Evolutionary conservation across 75 land plant species (phyloP), one percentile per base, ranked within the genome.

Genomic region (Pinus taeda): DNA sequence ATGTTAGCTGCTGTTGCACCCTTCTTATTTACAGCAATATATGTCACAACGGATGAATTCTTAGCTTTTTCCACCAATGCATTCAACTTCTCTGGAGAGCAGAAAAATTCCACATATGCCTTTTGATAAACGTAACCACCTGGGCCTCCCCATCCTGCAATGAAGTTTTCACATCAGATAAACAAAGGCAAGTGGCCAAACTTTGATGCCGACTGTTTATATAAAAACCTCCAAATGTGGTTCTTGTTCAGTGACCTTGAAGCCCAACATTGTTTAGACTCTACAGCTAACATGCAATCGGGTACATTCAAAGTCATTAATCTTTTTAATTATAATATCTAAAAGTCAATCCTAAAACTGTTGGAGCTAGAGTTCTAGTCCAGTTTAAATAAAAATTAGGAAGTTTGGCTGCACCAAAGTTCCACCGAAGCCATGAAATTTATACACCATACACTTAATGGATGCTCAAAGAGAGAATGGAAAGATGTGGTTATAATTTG

Each of bases 81-180:
- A 61, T 80, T 75, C 61, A 96, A 77, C 79, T 90, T 92, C 57
- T 87, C 86, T 36, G 77, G 77, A 1, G 95, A 85, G 76, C 99
- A 96, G 82, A 96, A 96, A 72, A 96, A 96, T 77, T 96, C 99
- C 33, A 90, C 74, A 77, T 96, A 94, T n/a, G 99, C 97, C 83
- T 96, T 96, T 71, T 96, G 99, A 74, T 96, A 96, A 53, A 96
- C 97, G 81, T 94, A 96, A 0, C 99, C 99, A 55, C 95, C 98
- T 21, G 92, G 83, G 2, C 97, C 99, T 75, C 97, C 99, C 93
- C 97, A 96, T 74, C 93, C 93, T 94, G 83, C 57, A 69, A 20
- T 20, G 72, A 69, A 69, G 12, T 42, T 20, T 2, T 49, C 12
- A n/a, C 69, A 4, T 57, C 30, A 73, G 15, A 15, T 24, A 74